Conservation (phyloP, 306 rosid genomes). For the Alnus glutinosa region DNA sequence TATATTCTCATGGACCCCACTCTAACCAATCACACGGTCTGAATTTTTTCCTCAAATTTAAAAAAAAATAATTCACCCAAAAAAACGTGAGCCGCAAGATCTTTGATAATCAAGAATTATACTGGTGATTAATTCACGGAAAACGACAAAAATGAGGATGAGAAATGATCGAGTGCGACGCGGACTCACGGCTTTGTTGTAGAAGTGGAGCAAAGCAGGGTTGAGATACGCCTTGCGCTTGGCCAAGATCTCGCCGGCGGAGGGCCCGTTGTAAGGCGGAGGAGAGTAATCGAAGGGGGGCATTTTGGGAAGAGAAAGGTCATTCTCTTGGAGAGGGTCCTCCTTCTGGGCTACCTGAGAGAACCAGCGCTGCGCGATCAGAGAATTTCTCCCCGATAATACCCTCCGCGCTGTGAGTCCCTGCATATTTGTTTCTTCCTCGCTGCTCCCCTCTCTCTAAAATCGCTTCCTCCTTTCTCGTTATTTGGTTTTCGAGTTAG, state of each 20-base stretch:
- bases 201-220: conserved; percentile 70
- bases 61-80: no score
- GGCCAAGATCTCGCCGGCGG: conserved; percentile 61
- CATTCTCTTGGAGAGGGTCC: conserved; percentile 17
- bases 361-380: conserved; percentile 32
- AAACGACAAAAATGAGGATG: background rate
- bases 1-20: background rate
- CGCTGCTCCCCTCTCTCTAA: background rate
- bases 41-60: no score
- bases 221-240: conserved; percentile 76
- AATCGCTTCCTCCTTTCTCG: background rate
- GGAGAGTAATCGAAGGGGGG: conserved; percentile 79
- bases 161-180: conserved; percentile 17
- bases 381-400: conserved; percentile 21
- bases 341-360: conserved; percentile 43
- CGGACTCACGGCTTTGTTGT: conserved; percentile 66
- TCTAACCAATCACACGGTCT: background rate
- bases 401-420: conserved; percentile 38
- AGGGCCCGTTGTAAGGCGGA: conserved; percentile 68
- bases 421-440: conserved; percentile 40
- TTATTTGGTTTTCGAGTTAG: background rate
- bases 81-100: background rate
- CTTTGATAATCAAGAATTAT: background rate
- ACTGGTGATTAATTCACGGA: background rate
- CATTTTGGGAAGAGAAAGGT: conserved; percentile 30